Evolutionary conservation across 2,329 filamentous ascomycete species (phyloP).

Genomic region (Calonectria fujianensis): DNA sequence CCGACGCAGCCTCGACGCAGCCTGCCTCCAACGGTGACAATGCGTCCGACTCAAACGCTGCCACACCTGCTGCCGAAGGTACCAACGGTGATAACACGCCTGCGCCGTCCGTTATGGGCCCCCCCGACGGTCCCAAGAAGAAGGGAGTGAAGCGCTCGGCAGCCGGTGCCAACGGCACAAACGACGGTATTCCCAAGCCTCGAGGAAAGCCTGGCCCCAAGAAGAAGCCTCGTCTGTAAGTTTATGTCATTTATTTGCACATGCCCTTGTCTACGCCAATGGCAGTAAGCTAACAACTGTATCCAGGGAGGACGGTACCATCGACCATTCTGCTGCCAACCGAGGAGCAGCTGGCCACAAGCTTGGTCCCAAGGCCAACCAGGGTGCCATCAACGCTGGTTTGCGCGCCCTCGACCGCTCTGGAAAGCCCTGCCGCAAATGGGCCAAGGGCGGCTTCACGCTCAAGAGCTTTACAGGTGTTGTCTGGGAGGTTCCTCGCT

Average conservation of each 20-base stretch:
- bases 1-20: slow-evolving; percentile 61
- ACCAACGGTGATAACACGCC: slow-evolving; percentile 71
- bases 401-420: slow-evolving; percentile 94
- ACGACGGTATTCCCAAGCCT: slow-evolving; percentile 80
- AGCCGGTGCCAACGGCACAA: slow-evolving; percentile 76
- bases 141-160: slow-evolving; percentile 84
- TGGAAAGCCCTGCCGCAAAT: slow-evolving; percentile 93
- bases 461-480: slow-evolving; percentile 96
- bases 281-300: slow-evolving; percentile 54
- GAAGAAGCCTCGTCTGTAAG: slow-evolving; percentile 96
- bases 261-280: not conserved
- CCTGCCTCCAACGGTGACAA: slow-evolving; percentile 71
- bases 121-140: slow-evolving; percentile 81
- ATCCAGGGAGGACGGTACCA: slow-evolving; percentile 76
- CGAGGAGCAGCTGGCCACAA: slow-evolving; percentile 80
- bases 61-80: slow-evolving; percentile 74
- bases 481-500: slow-evolving; percentile 86
- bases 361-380: slow-evolving; percentile 96
- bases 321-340: slow-evolving; percentile 72
- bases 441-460: slow-evolving; percentile 87
- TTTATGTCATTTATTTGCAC: slow-evolving; percentile 54
- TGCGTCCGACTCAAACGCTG: slow-evolving; percentile 75
- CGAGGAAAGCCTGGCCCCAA: slow-evolving; percentile 95
- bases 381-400: slow-evolving; percentile 97
- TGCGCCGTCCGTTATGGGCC: slow-evolving; percentile 74